phyloP scores from a whole-genome alignment of 106 monocot species.

The Narthecium ossifragum region DNA sequence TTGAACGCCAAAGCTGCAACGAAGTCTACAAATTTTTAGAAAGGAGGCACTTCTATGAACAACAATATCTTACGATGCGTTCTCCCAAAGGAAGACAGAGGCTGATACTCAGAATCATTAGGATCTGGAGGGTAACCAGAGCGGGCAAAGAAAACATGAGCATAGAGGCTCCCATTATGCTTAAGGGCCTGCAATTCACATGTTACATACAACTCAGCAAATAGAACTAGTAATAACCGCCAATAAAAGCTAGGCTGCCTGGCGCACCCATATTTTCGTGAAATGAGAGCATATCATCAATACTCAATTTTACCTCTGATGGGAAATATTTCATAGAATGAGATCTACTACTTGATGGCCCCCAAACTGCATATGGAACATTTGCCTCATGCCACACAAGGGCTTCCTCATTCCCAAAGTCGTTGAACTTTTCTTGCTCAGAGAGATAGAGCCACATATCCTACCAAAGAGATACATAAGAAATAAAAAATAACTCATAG shows the following conservation, averaged over 20 bases:
- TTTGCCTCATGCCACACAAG: conserved; percentile 97
- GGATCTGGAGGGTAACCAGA: conserved; percentile 90
- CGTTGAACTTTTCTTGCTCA: conserved; percentile 76
- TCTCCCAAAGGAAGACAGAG: conserved; percentile 61
- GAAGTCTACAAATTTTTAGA: neutral
- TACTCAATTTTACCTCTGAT: conserved; percentile 57
- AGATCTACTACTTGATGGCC: conserved; percentile 52
- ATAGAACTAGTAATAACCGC: too few species aligned
- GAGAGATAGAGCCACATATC: conserved; percentile 98
- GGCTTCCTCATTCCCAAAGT: conserved; percentile 74
- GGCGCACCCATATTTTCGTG: too few species aligned
- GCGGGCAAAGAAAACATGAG: conserved; percentile 96
- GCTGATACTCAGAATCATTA: conserved; percentile 78
- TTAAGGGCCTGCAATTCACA: conserved; percentile 47
- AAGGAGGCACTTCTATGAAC: too few species aligned
- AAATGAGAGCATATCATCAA: too few species aligned
- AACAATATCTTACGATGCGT: conserved; percentile 51
- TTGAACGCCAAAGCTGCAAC: neutral
- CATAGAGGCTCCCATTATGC: conserved; percentile 87
- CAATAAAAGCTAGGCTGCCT: too few species aligned
- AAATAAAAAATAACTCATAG: too few species aligned
- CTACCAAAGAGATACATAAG: conserved; percentile 26
- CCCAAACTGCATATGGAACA: conserved; percentile 92
- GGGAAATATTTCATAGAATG: conserved; percentile 58
- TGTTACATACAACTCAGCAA: neutral